These are phyloP conservation scores for Eucalyptus dawsonii DNA, from an alignment of 345 rosid species.

Conservation along the genomic window DNA sequence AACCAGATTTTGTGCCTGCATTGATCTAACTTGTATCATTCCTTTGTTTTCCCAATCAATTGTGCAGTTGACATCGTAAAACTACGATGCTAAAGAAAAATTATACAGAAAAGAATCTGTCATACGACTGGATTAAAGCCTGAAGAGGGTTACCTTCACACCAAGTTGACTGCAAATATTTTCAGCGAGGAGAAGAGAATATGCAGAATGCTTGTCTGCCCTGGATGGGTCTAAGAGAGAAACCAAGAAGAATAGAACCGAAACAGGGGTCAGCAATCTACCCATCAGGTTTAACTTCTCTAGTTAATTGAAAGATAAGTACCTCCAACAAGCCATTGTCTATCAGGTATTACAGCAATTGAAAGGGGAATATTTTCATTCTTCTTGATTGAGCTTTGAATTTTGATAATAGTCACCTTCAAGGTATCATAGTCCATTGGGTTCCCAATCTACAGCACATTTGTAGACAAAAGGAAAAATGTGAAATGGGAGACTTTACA, in stretches of 20 bases:
- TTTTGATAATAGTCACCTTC: slow-evolving; percentile 45
- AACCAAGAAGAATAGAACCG: neutral
- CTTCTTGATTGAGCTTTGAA: slow-evolving; percentile 38
- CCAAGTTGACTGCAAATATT: slow-evolving; percentile 80
- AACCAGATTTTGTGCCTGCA: slow-evolving; percentile 83
- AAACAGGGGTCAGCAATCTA: neutral
- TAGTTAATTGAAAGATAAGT: neutral
- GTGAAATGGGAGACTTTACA: neutral
- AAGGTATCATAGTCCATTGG: slow-evolving; percentile 70
- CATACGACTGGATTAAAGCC: neutral
- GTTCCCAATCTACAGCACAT: slow-evolving; percentile 61
- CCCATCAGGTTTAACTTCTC: neutral
- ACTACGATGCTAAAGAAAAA: neutral
- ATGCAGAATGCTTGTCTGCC: slow-evolving; percentile 91
- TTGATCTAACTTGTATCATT: neutral
- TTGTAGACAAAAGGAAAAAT: neutral
- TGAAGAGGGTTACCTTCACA: slow-evolving; percentile 38
- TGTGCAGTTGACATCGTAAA: neutral
- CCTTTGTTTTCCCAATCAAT: neutral
- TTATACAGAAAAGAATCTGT: neutral
- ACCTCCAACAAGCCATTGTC: slow-evolving; percentile 88
- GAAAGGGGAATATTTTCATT: slow-evolving; percentile 52
- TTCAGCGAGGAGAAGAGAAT: slow-evolving; percentile 89
- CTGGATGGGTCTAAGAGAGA: slow-evolving; percentile 57
- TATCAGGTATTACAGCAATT: slow-evolving; percentile 72